phyloP scores from a whole-genome alignment of 2,329 filamentous ascomycete genomes.

The Lecanoromycetidae sp. region DNA sequence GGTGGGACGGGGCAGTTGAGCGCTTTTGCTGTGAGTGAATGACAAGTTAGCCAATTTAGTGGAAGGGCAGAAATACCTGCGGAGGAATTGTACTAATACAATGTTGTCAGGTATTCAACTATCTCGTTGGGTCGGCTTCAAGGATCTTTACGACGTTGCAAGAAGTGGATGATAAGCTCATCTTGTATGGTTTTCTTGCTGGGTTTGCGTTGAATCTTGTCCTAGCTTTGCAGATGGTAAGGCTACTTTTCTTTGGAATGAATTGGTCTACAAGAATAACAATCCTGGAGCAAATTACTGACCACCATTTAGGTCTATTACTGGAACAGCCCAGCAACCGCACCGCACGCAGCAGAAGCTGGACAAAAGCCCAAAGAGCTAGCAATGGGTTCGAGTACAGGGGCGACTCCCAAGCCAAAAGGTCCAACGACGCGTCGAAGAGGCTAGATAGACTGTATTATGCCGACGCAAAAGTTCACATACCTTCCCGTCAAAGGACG shows the following conservation, averaged over 20 bases:
- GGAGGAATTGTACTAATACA: background rate
- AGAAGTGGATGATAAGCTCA: conserved; percentile 92
- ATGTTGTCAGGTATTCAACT: conserved; percentile 76
- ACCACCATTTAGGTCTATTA: conserved; percentile 47
- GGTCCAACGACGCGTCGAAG: conserved; percentile 45
- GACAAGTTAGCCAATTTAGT: no score
- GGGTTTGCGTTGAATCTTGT: conserved; percentile 84
- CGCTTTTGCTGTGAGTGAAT: conserved; percentile 70
- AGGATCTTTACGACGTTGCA: conserved; percentile 97
- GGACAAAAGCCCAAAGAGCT: conserved; percentile 22
- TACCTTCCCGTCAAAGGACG: no score
- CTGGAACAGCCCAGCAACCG: conserved; percentile 57
- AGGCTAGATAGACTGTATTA: conserved; percentile 27
- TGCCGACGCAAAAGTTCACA: background rate
- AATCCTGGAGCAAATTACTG: background rate
- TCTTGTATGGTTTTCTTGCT: conserved; percentile 86
- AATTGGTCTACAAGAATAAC: background rate
- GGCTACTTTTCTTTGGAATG: background rate
- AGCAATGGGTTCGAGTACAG: conserved; percentile 28
- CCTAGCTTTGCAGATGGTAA: conserved; percentile 73
- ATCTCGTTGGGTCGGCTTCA: conserved; percentile 79
- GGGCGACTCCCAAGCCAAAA: conserved; percentile 34
- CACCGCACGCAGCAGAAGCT: conserved; percentile 28
- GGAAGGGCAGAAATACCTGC: background rate
- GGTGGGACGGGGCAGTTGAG: conserved; percentile 91